Conservation (phyloP, 768 basidiomycete genomes). For the Boletus vinaceobasis region DNA sequence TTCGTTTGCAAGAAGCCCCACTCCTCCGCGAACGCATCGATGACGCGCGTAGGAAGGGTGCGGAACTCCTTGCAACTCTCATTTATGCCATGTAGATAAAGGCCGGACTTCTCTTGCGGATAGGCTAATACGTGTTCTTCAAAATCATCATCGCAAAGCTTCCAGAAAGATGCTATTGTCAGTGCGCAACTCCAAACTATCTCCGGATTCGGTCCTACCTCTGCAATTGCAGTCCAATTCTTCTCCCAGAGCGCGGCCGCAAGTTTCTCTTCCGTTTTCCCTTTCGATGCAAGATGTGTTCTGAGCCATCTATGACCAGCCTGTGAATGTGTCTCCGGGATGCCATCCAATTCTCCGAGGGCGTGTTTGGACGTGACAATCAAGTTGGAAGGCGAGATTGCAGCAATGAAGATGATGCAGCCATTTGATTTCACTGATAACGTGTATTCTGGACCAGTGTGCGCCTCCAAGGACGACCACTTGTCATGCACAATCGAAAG, state of each 20-base stretch:
- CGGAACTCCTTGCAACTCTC: constrained; percentile 59
- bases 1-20: constrained; percentile 90
- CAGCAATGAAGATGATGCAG: constrained; percentile 93
- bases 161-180: not conserved
- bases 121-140: constrained; percentile 95
- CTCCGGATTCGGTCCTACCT: constrained; percentile 49
- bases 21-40: constrained; percentile 78
- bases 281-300: constrained; percentile 50
- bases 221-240: constrained; percentile 87
- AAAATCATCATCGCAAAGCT: constrained; percentile 97
- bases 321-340: constrained; percentile 65
- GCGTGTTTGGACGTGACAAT: constrained; percentile 93
- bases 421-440: constrained; percentile 94
- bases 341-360: constrained; percentile 53
- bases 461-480: constrained; percentile 71
- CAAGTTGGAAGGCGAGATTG: constrained; percentile 70
- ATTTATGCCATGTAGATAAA: constrained; percentile 93
- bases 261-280: constrained; percentile 69
- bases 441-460: constrained; percentile 76
- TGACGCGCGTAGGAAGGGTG: constrained; percentile 62
- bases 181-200: not conserved
- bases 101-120: constrained; percentile 75
- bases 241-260: constrained; percentile 74
- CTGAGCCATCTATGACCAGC: constrained; percentile 83
- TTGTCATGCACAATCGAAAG: constrained; percentile 28